Base-by-base conservation (phyloP, 2,329 filamentous ascomycete species). In the Aphanocladium album region DNA sequence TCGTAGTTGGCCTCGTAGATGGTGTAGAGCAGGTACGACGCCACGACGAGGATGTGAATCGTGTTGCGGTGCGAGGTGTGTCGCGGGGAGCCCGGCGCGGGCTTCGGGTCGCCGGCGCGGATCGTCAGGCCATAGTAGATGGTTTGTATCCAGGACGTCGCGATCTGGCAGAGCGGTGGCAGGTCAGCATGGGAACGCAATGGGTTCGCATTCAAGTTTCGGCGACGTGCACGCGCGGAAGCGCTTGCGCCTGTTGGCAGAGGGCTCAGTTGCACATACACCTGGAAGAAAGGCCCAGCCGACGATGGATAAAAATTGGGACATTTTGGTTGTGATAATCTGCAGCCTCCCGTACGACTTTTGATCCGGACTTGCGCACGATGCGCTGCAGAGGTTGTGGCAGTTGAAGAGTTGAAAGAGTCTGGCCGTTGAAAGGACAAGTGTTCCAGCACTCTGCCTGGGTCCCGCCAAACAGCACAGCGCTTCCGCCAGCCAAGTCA, bases 1-100 rank as follows among this genome's bases (percentile, higher is more conserved):
- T 91, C 86, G 77, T 90, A 86, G 80, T 96, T 90, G 69, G 91
- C 89, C 77, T 98, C 93, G 77, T 93, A 95, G 68, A 98, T 86
- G 51, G 92, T 96, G 80, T 96, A 97, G 65, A 89, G 76, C 41
- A 98, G 89, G 77, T 98, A 99, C 63, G 84, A 77, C 53, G 88
- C 80, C 55, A 98, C 88, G 69, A 98, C 90, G 67, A 88, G 79
- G 70, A 93, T 88, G 72, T 95, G 87, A 72, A 97, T 93, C 67
- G 86, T 84, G 61, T 89, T 89, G 62, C 91, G 88, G 77, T 98
- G 90, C 61, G 83, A 81, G 64, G 82, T 80, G 72, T 85, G 90
- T 65, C 86, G 86, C 2, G 86, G 81, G n/a, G 83, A 80, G 73
- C 90, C 84, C 39, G 89, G 84, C 61, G 77, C 84, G 1, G 89